A percentile compares a stretch with the other conserved stretches of the same genome.
These are phyloP conservation scores for Trichoderma polysporum DNA, from an alignment of 2,329 filamentous ascomycete genomes.

Conservation along the genomic window DNA sequence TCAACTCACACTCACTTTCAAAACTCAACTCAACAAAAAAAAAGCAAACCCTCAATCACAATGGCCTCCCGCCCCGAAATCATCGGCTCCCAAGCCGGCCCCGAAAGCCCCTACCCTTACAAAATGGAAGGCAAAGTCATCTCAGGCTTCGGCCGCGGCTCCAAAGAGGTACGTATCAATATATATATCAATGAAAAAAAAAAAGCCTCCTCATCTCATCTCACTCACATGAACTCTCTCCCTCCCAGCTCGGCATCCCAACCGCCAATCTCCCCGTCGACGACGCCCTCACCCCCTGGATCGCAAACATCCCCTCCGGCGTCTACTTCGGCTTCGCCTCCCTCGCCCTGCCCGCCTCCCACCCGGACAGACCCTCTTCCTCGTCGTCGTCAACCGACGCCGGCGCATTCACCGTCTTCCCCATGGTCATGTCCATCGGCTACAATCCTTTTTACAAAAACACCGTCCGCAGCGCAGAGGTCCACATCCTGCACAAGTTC, in stretches of 20 bases:
- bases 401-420: conserved; percentile 55
- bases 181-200: background rate
- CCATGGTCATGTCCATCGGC: conserved; percentile 91
- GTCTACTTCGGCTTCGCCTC: conserved; percentile 94
- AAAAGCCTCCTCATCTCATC: background rate
- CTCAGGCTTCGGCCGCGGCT: conserved; percentile 89
- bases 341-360: conserved; percentile 56
- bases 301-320: conserved; percentile 66
- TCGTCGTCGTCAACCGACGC: too few species aligned
- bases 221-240: background rate
- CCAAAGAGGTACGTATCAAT: conserved; percentile 68
- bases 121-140: conserved; percentile 84
- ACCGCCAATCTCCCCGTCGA: conserved; percentile 89
- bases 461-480: conserved; percentile 79
- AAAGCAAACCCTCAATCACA: background rate
- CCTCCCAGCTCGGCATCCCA: conserved; percentile 83
- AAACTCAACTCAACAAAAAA: background rate
- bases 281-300: conserved; percentile 58
- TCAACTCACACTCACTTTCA: background rate
- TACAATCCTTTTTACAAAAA: conserved; percentile 99
- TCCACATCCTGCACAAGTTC: conserved; percentile 82
- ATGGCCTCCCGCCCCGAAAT: conserved; percentile 60
- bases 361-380: conserved; percentile 42
- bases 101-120: conserved; percentile 76
- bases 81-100: conserved; percentile 71